These are phyloP conservation scores for Candida namnaoensis DNA, from an alignment of 805 yeast genomes.

Conservation along the genomic window DNA sequence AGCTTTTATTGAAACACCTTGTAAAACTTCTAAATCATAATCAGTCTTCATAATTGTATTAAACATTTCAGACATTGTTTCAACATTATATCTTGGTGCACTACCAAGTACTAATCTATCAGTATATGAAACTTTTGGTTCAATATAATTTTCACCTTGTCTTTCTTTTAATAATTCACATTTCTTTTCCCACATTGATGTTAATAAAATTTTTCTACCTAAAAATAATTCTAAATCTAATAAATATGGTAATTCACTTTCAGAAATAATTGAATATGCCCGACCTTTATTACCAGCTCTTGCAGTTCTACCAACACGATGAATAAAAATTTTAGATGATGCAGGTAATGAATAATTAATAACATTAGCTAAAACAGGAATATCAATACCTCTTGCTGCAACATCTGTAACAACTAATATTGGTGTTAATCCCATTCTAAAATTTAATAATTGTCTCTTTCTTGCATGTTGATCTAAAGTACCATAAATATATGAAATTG, in stretches of 20 bases:
- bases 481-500: constrained; percentile 88
- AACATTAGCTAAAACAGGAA: constrained; percentile 92
- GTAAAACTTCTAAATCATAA: constrained; percentile 58
- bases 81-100: constrained; percentile 66
- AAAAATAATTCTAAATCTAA: constrained; percentile 85
- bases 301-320: constrained; percentile 98
- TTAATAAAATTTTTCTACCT: constrained; percentile 70
- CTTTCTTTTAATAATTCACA: constrained; percentile 40
- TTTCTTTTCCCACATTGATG: constrained; percentile 61
- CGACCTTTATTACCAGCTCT: constrained; percentile 98
- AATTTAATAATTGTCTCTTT: constrained; percentile 76
- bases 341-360: constrained; percentile 86
- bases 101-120: constrained; percentile 78
- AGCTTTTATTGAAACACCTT: constrained; percentile 74
- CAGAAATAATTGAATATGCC: constrained; percentile 88
- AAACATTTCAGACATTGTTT: constrained; percentile 63
- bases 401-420: constrained; percentile 96
- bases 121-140: constrained; percentile 62
- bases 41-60: constrained; percentile 50
- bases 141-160: constrained; percentile 32
- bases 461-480: constrained; percentile 93
- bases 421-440: constrained; percentile 76
- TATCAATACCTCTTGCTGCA: constrained; percentile 98
- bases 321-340: constrained; percentile 88
- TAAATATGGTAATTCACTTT: constrained; percentile 81